Evolutionary conservation across 305 asterid species (phyloP), one percentile per base, ranked within the genome.

Genomic region (Fraxinus sp.): DNA sequence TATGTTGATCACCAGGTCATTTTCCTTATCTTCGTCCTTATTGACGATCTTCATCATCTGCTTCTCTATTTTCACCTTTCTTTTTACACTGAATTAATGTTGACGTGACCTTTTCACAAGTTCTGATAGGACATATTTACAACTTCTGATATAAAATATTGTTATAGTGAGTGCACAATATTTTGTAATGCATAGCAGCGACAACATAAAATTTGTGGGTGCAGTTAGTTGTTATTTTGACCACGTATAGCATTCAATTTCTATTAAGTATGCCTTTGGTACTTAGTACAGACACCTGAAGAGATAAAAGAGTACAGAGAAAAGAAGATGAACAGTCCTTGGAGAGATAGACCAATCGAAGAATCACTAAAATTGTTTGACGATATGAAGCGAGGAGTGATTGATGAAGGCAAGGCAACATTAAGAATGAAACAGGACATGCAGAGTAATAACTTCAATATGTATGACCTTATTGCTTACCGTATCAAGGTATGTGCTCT

Each of bases 1-100:
- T 95, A 96, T 88, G 99, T 96, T 62, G 99, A 95, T 86, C 98
- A 96, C 87, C 99, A 95, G 98, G 99, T 96, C 66, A 81, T 49
- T 73, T 14, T 66, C 74, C 74, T 26, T 66, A 59, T 59, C 37
- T 68, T 68, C 8, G 46, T 30, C 77, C 77, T 71, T 71, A 71
- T 32, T 32, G 37, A 71, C 16, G 77, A 32, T 71, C n/a, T 66
- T 4, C 75, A 26, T 68, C 43, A 71, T 16, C 43, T 32, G 41
- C 76, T 71, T 71, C 41, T 71, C 14, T 70, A 70, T 26, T 30
- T 30, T 72, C 36, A 13, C 74, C 74, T 0, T 66, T 66, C n/a
- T 66, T 66, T 64, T 66, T 66, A 26, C 37, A 66, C 36, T 28
- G 36, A 28, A 24, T 26, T 66, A 66, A 14, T 66, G 36, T 24